Percentiles rank a stretch among this genome's conserved stretches.
phyloP scores from a whole-genome alignment of 2,329 filamentous ascomycete genomes.

The Calonectria fujianensis region DNA sequence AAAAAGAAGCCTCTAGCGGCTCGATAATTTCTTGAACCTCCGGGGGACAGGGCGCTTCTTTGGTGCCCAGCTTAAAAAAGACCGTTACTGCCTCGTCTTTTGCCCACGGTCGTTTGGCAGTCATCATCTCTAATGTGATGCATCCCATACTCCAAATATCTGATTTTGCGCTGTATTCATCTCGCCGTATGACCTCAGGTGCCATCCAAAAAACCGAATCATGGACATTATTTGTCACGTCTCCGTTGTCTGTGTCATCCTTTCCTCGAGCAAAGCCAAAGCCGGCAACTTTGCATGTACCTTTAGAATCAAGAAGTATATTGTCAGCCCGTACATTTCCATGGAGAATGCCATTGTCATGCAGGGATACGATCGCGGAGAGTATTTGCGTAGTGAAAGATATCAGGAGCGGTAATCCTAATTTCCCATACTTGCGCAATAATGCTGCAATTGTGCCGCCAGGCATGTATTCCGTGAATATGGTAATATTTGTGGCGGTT shows the following conservation, averaged over 20 bases:
- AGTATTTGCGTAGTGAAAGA: neutral
- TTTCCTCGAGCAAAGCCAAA: neutral
- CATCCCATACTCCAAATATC: neutral
- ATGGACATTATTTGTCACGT: neutral
- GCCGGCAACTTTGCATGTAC: neutral
- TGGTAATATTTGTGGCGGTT: neutral
- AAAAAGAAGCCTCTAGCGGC: neutral
- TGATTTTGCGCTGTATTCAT: neutral
- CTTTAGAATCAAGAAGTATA: neutral
- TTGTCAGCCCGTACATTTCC: neutral
- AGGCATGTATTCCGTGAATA: neutral
- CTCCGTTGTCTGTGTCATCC: neutral
- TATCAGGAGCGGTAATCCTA: neutral
- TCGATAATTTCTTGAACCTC: neutral
- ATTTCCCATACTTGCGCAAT: slow-evolving; percentile 1
- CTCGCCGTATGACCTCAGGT: neutral
- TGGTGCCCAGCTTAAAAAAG: neutral
- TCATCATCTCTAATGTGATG: neutral
- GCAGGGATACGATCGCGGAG: neutral
- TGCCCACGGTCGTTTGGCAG: neutral
- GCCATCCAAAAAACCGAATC: neutral
- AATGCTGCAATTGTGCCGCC: neutral
- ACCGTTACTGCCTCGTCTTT: neutral
- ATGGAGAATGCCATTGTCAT: neutral
- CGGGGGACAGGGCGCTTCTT: neutral